Evolutionary conservation across 2,329 filamentous ascomycete species (phyloP).

Genomic region (Penicillium sp.): DNA sequence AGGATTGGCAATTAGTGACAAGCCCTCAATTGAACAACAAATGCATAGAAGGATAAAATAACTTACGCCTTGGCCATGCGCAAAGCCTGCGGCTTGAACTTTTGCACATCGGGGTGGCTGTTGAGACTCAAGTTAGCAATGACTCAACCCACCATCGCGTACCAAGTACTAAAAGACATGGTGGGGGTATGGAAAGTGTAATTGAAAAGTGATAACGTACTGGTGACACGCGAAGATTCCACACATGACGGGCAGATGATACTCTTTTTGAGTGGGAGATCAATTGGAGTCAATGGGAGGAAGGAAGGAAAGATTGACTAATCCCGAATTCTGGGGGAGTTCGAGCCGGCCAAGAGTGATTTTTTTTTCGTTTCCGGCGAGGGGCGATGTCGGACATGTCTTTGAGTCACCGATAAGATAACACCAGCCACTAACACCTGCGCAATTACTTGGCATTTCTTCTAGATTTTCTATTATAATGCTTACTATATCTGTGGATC

Average conservation of each 20-base stretch:
- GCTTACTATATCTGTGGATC: not conserved
- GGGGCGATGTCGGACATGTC: slow-evolving; percentile 25
- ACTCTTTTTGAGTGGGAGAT: slow-evolving; percentile 5
- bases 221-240: slow-evolving; percentile 94
- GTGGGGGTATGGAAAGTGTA: slow-evolving; percentile 9
- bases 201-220: slow-evolving; percentile 53
- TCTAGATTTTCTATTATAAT: not conserved
- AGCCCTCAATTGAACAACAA: not conserved
- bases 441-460: not conserved
- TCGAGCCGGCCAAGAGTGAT: slow-evolving; percentile 2
- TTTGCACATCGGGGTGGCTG: slow-evolving; percentile 86
- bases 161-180: slow-evolving; percentile 3
- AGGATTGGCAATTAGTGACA: not conserved
- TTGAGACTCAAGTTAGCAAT: slow-evolving; percentile 21
- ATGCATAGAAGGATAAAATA: not conserved
- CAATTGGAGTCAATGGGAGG: slow-evolving; percentile 11
- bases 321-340: not conserved
- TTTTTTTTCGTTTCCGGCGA: slow-evolving; percentile 21
- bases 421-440: not conserved
- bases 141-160: slow-evolving; percentile 8
- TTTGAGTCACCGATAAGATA: slow-evolving; percentile 33
- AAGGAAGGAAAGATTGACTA: slow-evolving; percentile 21
- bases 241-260: slow-evolving; percentile 68
- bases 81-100: slow-evolving; percentile 93
- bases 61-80: slow-evolving; percentile 91